These are phyloP conservation scores for Botrytis medusae DNA, from an alignment of 2,329 filamentous ascomycete species.

Conservation along the genomic window DNA sequence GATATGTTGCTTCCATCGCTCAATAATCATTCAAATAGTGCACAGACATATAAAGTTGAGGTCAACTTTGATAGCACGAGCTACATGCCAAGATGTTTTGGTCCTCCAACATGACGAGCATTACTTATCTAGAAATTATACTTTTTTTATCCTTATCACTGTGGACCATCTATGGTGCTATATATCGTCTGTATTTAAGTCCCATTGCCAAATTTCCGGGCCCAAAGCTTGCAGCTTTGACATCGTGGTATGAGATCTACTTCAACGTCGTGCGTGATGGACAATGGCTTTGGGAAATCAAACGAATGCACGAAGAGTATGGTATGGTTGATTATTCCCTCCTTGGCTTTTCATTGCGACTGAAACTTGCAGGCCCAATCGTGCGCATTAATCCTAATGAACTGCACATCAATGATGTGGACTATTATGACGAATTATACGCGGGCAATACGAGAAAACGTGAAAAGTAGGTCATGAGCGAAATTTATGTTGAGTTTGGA, in stretches of 20 bases:
- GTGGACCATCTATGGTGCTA: constrained; percentile 20
- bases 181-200: constrained; percentile 40
- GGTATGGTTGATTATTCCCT: constrained; percentile 40
- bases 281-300: constrained; percentile 46
- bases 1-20: neutral
- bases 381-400: constrained; percentile 37
- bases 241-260: constrained; percentile 40
- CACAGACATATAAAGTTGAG: neutral
- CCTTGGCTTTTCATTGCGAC: neutral
- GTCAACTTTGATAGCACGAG: neutral
- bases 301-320: constrained; percentile 46
- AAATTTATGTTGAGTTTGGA: neutral
- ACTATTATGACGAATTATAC: constrained; percentile 46
- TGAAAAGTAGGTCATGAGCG: constrained; percentile 25
- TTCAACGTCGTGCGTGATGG: constrained; percentile 46
- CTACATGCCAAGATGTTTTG: neutral
- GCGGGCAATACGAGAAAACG: constrained; percentile 27
- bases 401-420: constrained; percentile 42
- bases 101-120: neutral
- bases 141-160: neutral
- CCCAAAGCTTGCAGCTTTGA: constrained; percentile 39
- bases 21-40: neutral
- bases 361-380: neutral
- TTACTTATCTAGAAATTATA: neutral
- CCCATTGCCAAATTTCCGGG: constrained; percentile 40